Base-by-base conservation (phyloP, 805 yeast species). In the Candida manassasensis region DNA sequence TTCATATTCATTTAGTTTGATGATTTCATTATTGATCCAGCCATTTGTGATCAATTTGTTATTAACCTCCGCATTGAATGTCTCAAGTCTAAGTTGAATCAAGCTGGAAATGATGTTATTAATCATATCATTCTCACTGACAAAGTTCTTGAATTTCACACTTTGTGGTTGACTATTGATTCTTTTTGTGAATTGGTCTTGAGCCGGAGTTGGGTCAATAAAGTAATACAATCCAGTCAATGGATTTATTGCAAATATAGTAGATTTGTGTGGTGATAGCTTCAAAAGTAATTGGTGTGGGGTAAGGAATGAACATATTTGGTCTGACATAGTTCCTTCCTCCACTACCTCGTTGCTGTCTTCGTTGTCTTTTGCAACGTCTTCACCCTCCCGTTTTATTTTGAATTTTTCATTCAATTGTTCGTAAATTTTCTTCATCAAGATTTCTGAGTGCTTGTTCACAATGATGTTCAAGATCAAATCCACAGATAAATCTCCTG, bases 11-110 rank as follows among this genome's bases (percentile, higher is more conserved):
- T 67, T 59, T 19, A 84, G 48, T 21, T 59, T 65, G 31, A 83
- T 67, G 27, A 75, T 68, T 27, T 73, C 75, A 43, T 75, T 75
- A n/a, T 67, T 61, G 4, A 75, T 68, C 93, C 93, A 84, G 19
- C 81, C 84, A 0, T 80, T 73, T 0, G 85, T 81, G 24, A 67
- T 63, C 36, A 85, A 69, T 41, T 79, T 67, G 6, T 75, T 69
- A 9, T 73, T 59, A 19, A 80, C 61, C 38, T 79, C 82, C 29
- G 66, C 61, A 37, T 65, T 63, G 36, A 69, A 67, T 3, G 71
- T 66, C 22, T 74, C 71, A 19, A 76, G 53, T 30, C 79, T 63
- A 32, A 81, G 57, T 25, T 62, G 68, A 19, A 73, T 53, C 25
- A 81, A 47, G 28, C 48, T 45, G 19, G 49, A 50, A 14, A 59